Percentiles rank a stretch among this genome's conserved stretches.
Evolutionary conservation across 768 basidiomycete species (phyloP).

Genomic region (Xerocomellus chrysenteron): DNA sequence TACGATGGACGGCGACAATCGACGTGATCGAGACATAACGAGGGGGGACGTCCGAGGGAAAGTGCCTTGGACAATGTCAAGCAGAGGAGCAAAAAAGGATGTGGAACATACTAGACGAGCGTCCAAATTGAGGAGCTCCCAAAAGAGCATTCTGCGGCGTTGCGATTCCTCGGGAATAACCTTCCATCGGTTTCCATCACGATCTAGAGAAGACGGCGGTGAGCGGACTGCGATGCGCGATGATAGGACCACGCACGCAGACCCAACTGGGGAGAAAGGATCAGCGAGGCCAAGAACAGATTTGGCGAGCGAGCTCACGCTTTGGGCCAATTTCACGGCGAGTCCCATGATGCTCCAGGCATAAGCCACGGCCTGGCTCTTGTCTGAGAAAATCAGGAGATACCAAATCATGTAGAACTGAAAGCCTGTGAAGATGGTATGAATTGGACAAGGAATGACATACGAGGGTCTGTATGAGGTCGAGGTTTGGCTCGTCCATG

Average conservation of each 20-base stretch:
- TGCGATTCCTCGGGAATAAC: constrained; percentile 72
- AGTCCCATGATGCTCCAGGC: constrained; percentile 80
- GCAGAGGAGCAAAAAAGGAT: constrained; percentile 12
- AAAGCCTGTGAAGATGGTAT: constrained; percentile 34
- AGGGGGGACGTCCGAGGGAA: constrained; percentile 70
- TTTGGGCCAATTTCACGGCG: constrained; percentile 69
- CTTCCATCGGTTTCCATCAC: constrained; percentile 61
- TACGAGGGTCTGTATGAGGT: constrained; percentile 67
- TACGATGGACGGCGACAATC: constrained; percentile 51
- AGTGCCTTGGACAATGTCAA: constrained; percentile 46
- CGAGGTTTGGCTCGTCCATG: constrained; percentile 74
- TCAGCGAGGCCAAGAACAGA: constrained; percentile 4
- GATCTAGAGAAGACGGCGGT: constrained; percentile 47
- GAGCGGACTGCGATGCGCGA: constrained; percentile 15
- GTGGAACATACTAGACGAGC: constrained; percentile 55
- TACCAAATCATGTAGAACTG: constrained; percentile 78
- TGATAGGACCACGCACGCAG: constrained; percentile 50
- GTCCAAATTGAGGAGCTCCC: constrained; percentile 73
- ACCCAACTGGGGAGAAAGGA: constrained; percentile 47
- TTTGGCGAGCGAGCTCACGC: constrained; percentile 44
- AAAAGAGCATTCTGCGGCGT: constrained; percentile 65
- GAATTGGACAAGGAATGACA: constrained; percentile 15
- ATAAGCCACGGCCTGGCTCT: constrained; percentile 68
- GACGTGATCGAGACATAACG: constrained; percentile 62
- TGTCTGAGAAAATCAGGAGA: constrained; percentile 70